Conservation (phyloP, 345 rosid genomes). For the Corchorus olitorius region DNA sequence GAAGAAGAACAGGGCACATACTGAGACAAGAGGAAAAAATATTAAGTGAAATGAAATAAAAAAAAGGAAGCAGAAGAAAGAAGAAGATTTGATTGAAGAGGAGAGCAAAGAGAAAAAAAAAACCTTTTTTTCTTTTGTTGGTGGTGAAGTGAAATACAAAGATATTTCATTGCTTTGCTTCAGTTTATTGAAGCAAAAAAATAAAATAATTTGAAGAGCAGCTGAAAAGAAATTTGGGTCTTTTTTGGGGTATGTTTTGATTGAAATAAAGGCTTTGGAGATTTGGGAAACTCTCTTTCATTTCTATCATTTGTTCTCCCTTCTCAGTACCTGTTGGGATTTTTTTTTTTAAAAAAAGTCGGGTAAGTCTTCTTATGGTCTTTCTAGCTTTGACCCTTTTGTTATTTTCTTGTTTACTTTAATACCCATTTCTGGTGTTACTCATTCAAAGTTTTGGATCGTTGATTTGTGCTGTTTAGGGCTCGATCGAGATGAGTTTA, state of each 20-base stretch:
- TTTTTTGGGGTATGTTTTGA: constrained; percentile 12
- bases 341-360: constrained; percentile 23
- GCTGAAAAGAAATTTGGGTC: constrained; percentile 23
- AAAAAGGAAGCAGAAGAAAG: constrained; percentile 20
- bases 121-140: background rate
- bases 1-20: constrained; percentile 57
- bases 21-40: constrained; percentile 29
- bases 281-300: constrained; percentile 8
- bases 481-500: constrained; percentile 46
- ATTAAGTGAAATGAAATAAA: constrained; percentile 10
- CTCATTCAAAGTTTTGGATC: constrained; percentile 20
- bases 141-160: background rate
- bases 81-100: constrained; percentile 24
- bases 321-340: background rate
- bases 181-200: constrained; percentile 15
- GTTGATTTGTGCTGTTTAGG: constrained; percentile 35
- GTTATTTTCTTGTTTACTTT: constrained; percentile 10
- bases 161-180: constrained; percentile 17
- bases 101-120: constrained; percentile 31
- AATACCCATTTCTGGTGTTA: constrained; percentile 24
- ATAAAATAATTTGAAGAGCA: background rate
- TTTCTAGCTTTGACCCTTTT: constrained; percentile 29
- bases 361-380: constrained; percentile 36
- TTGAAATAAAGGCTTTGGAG: constrained; percentile 18
- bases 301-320: background rate